Evolutionary conservation across 1,284 basidiomycete species (phyloP), one percentile per base, ranked within the genome.

Genomic region (Earliella scabrosa): DNA sequence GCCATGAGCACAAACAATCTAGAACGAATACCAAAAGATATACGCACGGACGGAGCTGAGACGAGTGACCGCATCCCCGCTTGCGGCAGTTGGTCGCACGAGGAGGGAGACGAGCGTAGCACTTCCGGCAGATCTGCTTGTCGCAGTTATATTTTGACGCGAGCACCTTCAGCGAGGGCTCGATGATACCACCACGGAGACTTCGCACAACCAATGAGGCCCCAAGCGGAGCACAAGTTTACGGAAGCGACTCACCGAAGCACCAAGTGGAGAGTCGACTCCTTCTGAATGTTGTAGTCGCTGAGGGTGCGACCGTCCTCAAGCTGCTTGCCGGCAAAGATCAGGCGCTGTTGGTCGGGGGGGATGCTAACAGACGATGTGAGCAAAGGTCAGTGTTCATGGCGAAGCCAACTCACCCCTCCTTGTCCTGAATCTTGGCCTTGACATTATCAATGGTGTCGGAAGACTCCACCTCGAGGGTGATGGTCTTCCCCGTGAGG

Each of bases 261-360:
- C 66, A 98, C 95, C 65, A 98, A 83, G 80, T 98, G 97, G 66
- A 98, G 91, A 40, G 97, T 98, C 18, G 93, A 95, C 81, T 98
- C 97, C 84, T 98, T 98, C 83, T 99, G 97, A 78, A 97, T 97
- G 83, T 97, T 97, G 82, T 97, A 97, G 81, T 97, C 95, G 68
- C 83, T 89, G 57, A 97, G 82, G 39, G 95, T 97, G 70, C 95
- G 90, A 59, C 95, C 95, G 75, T 98, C 95, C 79, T 97, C 95
- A 66, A 98, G 90, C 77, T 97, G 94, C 85, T 96, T 97, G 66
- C 94, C 93, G 63, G 92, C 93, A 67, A 96, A 97, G 78, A 97
- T 97, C 65, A 95, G 83, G 69, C 93, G 92, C 73, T 96, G 93
- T 76, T 96, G 93, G 78, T 95, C 93, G 63, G 93, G 93, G 61